These are phyloP conservation scores for Cymbopogon flexuosus DNA, from an alignment of 202 grass and related monocot species.

Conservation along the genomic window DNA sequence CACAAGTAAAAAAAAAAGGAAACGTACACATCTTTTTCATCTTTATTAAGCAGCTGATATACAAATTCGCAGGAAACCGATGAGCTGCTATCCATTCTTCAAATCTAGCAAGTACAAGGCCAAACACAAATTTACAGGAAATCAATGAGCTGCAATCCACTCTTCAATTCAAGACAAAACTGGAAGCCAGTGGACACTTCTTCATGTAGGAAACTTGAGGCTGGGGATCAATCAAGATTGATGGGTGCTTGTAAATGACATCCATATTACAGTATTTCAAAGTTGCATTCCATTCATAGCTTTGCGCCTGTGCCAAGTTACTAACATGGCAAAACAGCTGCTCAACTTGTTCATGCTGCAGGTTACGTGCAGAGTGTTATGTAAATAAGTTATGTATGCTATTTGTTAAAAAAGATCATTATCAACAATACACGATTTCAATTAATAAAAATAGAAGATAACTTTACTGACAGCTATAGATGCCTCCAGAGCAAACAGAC, in stretches of 20 bases:
- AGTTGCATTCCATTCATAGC: not conserved
- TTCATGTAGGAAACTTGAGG: not conserved
- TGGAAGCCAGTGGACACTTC: not conserved
- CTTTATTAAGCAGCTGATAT: too few species aligned
- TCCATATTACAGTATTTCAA: not conserved
- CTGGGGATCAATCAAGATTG: not conserved
- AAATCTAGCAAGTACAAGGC: not conserved
- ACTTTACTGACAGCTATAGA: not conserved
- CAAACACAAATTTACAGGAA: conserved; percentile 21
- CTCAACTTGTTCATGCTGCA: not conserved
- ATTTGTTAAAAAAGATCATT: not conserved
- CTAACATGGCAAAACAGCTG: not conserved
- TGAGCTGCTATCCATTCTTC: conserved; percentile 24
- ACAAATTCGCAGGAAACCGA: conserved; percentile 30
- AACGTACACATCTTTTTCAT: too few species aligned
- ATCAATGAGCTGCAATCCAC: conserved; percentile 5
- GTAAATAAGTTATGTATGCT: not conserved
- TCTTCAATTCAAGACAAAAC: conserved; percentile 22
- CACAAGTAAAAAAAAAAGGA: too few species aligned
- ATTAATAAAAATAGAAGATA: not conserved
- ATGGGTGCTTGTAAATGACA: conserved; percentile 6
- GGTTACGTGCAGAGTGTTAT: not conserved
- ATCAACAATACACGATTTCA: not conserved
- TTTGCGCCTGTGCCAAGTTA: not conserved
- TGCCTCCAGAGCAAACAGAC: too few species aligned